Base-by-base conservation (phyloP, 1,284 basidiomycete species). In the Pseudozyma sp. region DNA sequence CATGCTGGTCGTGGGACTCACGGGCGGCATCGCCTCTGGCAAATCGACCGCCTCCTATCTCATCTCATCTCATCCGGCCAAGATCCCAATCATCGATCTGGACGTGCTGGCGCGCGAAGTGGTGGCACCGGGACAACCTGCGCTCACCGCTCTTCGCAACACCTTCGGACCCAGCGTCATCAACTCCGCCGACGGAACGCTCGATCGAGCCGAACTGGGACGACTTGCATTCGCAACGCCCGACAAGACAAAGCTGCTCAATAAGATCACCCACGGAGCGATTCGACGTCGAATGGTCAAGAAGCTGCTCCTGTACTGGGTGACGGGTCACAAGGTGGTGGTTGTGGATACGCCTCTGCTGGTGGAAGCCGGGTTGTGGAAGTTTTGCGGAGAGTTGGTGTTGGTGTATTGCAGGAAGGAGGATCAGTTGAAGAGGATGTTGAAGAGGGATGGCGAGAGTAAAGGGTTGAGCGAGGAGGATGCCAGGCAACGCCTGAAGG, bases 11-110 rank as follows among this genome's bases (percentile, higher is more conserved):
- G 90, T 98, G 69, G 96, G 96, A 47, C 89, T 99, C 42, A 97
- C 96, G 14, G 97, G 97, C 24, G 94, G 96, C 2, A 98, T 99
- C 68, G 94, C 94, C 35, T 96, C 95, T 0, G 95, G 94, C 79
- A 68, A 79, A 61, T 97, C 94, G 4, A 93, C 94, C 16, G 95
- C 95, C 30, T 94, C 94, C 0, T 86, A 86, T 7, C 87, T 95
- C 42, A 87, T 98, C 47, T 88, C 88, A 67, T 85, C 88, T 0
- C 69, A 79, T 10, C 74, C 78, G 1, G 88, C 91, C 73, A 78
- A 85, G 35, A 86, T 97, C 34, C 92, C 94, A 14, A 87, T 98
- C 75, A 89, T 98, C 79, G 97, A 99, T 82, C 94, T 96, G 5
- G 96, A 99, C 87, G 76, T 94, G 24, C 88, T 99, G 47, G 94